Base-by-base conservation (phyloP, 2,329 filamentous ascomycete species). In the Sarocladiaceae sp. region DNA sequence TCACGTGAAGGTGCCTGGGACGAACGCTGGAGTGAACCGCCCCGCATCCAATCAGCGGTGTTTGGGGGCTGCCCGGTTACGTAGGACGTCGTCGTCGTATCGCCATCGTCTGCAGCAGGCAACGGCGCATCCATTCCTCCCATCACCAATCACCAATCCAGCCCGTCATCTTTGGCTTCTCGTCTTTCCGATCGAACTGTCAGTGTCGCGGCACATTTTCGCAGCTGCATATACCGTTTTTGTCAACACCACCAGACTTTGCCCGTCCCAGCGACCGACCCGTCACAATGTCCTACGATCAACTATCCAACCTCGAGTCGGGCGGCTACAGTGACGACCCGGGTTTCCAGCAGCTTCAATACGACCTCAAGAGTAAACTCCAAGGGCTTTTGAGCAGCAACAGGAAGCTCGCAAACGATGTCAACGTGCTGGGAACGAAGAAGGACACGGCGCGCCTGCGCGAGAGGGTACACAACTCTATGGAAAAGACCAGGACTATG, bases 271-370 rank as follows among this genome's bases (percentile, higher is more conserved):
- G n/a, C 21, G n/a, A 29, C 13, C n/a, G 11, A 47, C 27, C 29
- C 23, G 24, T 45, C 34, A 45, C 15, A 50, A 97, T 97, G 91
- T 95, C 91, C 15, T 97, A 93, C 68, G 86, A 95, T 62, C 86
- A 88, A 55, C 77, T 93, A 51, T 85, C 85, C 46, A 84, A 80
- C 49, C 74, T 96, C 53, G 91, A 97, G 71, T 82, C 90, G 53
- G 81, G 85, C 62, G 85, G 85, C 60, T 98, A 95, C 68, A 75
- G 78, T 59, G 93, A 98, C 68, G 88, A 97, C 62, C 93, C 93
- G 43, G 89, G 89, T 52, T 98, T 97, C 74, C 79, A 88, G 59
- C 76, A 79, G 47, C 78, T 95, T 55, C 88, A 90, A 50, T 82
- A 87, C 58, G 77, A 84, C 47, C 78, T 97, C 48, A 94, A 87